phyloP scores from a whole-genome alignment of 768 basidiomycete species.

The Hericium rajendrae region DNA sequence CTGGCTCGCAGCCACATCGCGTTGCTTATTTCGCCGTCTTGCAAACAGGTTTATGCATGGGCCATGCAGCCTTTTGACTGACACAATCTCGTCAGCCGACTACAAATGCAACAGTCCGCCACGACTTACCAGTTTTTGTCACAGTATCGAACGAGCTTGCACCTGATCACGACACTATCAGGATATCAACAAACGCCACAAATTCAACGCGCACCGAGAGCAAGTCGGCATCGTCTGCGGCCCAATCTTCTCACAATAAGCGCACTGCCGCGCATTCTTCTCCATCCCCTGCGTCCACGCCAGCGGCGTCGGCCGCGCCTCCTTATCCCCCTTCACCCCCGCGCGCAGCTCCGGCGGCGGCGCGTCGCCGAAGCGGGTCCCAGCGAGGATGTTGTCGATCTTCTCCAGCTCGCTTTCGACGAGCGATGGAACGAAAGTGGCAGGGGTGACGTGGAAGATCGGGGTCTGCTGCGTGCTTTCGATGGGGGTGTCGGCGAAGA shows the following conservation, averaged over 20 bases:
- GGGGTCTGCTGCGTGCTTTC: constrained; percentile 12
- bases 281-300: constrained; percentile 7
- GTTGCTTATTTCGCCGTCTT: not conserved
- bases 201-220: too few relatives aligned
- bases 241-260: constrained; percentile 12
- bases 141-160: constrained; percentile 19
- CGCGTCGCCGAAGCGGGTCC: constrained; percentile 6
- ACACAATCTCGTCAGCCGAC: too few relatives aligned
- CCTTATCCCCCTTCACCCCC: constrained; percentile 15
- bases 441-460: constrained; percentile 17
- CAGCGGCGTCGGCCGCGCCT: constrained; percentile 9
- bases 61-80: not conserved
- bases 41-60: constrained; percentile 13
- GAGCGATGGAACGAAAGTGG: constrained; percentile 19
- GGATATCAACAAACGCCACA: too few relatives aligned
- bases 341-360: constrained; percentile 10
- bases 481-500: constrained; percentile 7
- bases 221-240: constrained; percentile 11
- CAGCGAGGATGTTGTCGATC: constrained; percentile 19
- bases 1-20: too few relatives aligned
- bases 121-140: constrained; percentile 14
- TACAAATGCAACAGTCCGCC: not conserved
- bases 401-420: constrained; percentile 20
- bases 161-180: constrained; percentile 1
- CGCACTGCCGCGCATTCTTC: constrained; percentile 17